Percentiles rank a stretch among this genome's conserved stretches.
Evolutionary conservation across 1,139 yeast genomes (phyloP).

Genomic region (Saccharomycopsis crataegensis): DNA sequence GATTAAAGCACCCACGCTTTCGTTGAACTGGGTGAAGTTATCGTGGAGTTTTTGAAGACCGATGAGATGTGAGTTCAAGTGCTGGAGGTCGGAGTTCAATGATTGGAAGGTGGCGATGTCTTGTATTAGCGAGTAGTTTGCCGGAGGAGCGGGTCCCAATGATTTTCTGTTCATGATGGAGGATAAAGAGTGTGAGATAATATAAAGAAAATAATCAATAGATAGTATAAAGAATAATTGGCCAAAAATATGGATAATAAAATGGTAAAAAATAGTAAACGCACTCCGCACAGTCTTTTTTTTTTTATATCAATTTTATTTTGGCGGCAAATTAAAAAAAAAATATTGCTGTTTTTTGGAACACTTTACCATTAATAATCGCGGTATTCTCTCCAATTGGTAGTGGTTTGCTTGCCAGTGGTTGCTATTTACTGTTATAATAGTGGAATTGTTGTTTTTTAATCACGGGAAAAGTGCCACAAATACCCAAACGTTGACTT

Average conservation of each 20-base stretch:
- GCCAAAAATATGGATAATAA: too few species aligned
- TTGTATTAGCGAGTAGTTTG: constrained; percentile 8
- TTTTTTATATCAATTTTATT: background rate
- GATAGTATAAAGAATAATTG: too few species aligned
- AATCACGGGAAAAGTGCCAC: too few species aligned
- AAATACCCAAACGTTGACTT: too few species aligned
- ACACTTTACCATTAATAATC: too few species aligned
- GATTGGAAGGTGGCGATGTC: constrained; percentile 6
- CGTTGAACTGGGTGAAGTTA: constrained; percentile 18
- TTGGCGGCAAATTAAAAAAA: background rate
- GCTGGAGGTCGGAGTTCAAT: background rate
- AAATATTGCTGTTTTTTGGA: background rate
- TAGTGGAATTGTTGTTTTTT: too few species aligned
- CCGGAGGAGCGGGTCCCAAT: background rate
- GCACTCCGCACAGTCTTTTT: background rate
- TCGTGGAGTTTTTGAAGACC: constrained; percentile 16
- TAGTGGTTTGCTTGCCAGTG: too few species aligned
- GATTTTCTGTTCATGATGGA: constrained; percentile 4
- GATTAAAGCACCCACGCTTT: constrained; percentile 15
- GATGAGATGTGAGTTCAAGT: constrained; percentile 5
- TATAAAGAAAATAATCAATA: too few species aligned
- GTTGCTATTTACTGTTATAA: too few species aligned
- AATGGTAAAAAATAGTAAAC: background rate
- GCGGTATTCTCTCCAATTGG: too few species aligned
- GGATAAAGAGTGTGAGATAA: too few species aligned